phyloP scores from a whole-genome alignment of 345 rosid species.

The Eucalyptus sideroxylon region DNA sequence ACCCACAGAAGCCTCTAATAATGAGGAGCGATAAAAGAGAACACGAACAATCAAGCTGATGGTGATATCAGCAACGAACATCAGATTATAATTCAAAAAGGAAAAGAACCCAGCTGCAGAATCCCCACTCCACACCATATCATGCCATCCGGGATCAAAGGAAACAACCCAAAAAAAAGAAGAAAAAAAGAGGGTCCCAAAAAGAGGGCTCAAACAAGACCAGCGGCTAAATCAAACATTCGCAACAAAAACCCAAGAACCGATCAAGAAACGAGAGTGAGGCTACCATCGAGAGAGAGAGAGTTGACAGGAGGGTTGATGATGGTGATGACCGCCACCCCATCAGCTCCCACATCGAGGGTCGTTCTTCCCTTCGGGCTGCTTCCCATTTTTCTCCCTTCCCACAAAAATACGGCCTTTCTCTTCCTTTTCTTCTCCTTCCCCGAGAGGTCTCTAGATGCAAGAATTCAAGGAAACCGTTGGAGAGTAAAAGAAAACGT shows the following conservation, averaged over 20 bases:
- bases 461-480: background rate
- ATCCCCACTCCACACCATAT: background rate
- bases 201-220: background rate
- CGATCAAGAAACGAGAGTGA: background rate
- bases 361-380: background rate
- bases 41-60: background rate
- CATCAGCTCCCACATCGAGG: slow-evolving; percentile 78
- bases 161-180: background rate
- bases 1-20: background rate
- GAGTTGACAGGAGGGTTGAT: slow-evolving; percentile 93
- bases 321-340: slow-evolving; percentile 83
- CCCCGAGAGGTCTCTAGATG: background rate
- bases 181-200: too few relatives aligned
- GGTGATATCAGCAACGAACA: background rate
- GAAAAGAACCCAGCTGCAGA: background rate
- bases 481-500: background rate
- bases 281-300: slow-evolving; percentile 73
- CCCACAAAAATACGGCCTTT: background rate
- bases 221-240: background rate
- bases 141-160: background rate
- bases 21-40: background rate
- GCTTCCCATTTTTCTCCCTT: background rate
- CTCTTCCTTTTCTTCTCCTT: background rate
- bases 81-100: background rate
- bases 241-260: background rate